Base-by-base conservation (phyloP, 2,329 filamentous ascomycete species). In the Hymenoscyphus albidus region DNA sequence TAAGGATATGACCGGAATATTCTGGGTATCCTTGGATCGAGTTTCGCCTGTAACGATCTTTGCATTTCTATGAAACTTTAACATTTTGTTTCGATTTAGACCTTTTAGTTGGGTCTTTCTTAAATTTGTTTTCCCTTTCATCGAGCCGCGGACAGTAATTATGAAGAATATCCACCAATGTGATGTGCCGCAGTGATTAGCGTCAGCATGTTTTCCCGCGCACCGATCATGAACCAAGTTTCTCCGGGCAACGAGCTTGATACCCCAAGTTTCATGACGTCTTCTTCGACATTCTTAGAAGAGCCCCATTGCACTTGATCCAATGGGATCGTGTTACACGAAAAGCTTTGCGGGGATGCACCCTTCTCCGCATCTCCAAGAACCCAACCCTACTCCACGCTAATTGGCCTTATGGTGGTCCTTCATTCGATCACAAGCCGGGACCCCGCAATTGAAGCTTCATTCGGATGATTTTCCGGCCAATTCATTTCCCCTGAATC, bases 211-310 rank as follows among this genome's bases (percentile, higher is more conserved):
- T 38, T 16, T 14, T 16, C 55, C 32, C 55, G 55, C 54, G 55
- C 35, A 57, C n/a, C 40, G 35, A n/a, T 54, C 22, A 10, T 27
- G 12, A 22, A 22, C 5, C 48, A 54, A 18, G 22, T 51, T 51
- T 51, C 22, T 51, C 44, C 44, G 44, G n/a, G 22, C 12, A 51
- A 51, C 27, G 44, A 51, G 22, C 44, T 54, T 12, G 2, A 51
- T 51, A 51, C 44, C 42, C 42, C 44, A 22, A 18, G n/a, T 54
- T 54, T 27, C 48, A 54, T 54, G 48, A 54, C 48, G 48, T 27
- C 22, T 54, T 54, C 18, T 54, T 18, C 18, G 22, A 54, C 18
- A 54, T 54, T 6, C 35, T 54, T 27, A 12, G 9, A 27, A 54
- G 48, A 22, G 48, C 22, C 48, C 48, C 13, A 22, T 13, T 27